Conservation (phyloP, 169 alveolate genomes). For the Babesia gibsoni region DNA sequence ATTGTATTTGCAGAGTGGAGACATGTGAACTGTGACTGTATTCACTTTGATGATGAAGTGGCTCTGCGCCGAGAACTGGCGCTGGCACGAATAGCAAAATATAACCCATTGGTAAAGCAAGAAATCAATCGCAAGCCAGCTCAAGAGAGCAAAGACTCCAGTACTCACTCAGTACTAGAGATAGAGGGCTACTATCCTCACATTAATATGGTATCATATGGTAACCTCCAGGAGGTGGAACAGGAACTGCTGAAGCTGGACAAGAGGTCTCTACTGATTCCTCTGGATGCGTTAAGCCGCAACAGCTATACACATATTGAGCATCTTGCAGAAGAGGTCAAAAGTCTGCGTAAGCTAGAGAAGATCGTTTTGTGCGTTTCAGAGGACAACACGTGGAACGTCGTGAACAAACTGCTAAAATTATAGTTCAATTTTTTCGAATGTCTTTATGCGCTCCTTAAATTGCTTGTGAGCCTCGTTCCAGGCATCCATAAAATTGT, state of each 20-base stretch:
- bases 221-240: background rate
- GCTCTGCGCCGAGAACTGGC: conserved; percentile 8
- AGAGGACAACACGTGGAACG: conserved; percentile 1
- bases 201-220: background rate
- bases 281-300: background rate
- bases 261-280: background rate
- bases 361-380: conserved; percentile 1
- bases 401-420: conserved; percentile 7
- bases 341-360: background rate
- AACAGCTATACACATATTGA: background rate
- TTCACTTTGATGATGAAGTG: conserved; percentile 13
- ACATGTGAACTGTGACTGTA: conserved; percentile 1
- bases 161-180: background rate
- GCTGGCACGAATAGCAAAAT: background rate
- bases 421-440: conserved; percentile 45
- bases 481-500: conserved; percentile 51
- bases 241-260: background rate
- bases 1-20: conserved; percentile 19
- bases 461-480: conserved; percentile 56
- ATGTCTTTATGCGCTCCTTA: conserved; percentile 25
- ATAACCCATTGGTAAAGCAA: background rate
- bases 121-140: background rate
- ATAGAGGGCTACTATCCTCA: conserved; percentile 1
- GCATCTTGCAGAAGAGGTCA: background rate
- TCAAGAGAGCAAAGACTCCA: background rate